Evolutionary conservation across 495 filamentous ascomycete species (phyloP).

Genomic region (Neurospora sp.): DNA sequence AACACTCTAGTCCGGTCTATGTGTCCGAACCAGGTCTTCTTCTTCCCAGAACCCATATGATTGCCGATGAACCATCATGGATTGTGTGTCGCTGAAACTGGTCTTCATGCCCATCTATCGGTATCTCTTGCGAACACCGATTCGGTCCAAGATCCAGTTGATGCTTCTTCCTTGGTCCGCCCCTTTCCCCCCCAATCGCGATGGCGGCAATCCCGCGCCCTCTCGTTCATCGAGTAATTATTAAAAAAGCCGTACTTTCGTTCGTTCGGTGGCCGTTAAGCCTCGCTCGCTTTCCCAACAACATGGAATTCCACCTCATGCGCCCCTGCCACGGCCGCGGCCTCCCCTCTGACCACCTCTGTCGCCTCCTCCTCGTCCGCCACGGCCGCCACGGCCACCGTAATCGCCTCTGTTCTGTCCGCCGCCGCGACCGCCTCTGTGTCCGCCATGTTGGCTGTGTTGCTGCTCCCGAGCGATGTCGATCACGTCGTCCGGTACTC

Average conservation of each 20-base stretch:
- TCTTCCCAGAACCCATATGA: background rate
- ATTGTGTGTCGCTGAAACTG: background rate
- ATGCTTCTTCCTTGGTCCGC: background rate
- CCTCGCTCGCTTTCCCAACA: background rate
- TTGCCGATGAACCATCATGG: background rate
- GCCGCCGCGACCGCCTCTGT: conserved; percentile 60
- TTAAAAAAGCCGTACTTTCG: background rate
- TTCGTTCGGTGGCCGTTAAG: background rate
- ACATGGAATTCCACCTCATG: conserved; percentile 2
- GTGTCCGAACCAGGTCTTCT: background rate
- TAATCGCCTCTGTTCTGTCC: conserved; percentile 52
- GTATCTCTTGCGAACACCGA: background rate
- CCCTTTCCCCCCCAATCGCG: background rate
- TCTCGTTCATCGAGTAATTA: background rate
- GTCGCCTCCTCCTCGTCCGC: conserved; percentile 40
- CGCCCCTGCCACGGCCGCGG: conserved; percentile 30
- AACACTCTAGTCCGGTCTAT: background rate
- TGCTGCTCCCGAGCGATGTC: conserved; percentile 88
- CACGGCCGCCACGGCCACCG: conserved; percentile 44
- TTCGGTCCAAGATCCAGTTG: background rate
- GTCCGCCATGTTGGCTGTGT: conserved; percentile 50
- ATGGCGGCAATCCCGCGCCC: background rate
- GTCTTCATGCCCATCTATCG: background rate
- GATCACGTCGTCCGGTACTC: conserved; percentile 90
- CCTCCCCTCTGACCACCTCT: conserved; percentile 37